Conservation (phyloP, 1,139 yeast species). For the Kodamaea plutei region DNA sequence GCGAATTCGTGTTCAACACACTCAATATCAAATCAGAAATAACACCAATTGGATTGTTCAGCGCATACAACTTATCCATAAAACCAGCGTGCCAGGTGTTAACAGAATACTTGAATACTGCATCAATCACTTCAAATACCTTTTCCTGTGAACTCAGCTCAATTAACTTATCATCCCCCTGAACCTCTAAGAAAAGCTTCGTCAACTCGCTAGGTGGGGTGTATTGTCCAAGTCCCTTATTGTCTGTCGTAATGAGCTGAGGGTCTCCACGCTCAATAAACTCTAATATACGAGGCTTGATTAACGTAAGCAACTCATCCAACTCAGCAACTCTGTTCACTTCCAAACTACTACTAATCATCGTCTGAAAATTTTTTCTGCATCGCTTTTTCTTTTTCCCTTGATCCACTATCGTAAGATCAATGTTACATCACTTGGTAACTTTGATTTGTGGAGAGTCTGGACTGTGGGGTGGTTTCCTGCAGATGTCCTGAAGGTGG, state of each 20-base stretch:
- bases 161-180: slow-evolving; percentile 7
- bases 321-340: slow-evolving; percentile 36
- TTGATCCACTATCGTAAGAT: neutral
- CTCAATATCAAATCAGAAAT: slow-evolving; percentile 68
- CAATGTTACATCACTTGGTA: slow-evolving; percentile 2
- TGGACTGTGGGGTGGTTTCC: too few species aligned
- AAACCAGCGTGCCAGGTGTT: slow-evolving; percentile 89
- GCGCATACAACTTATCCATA: slow-evolving; percentile 78
- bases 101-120: slow-evolving; percentile 63
- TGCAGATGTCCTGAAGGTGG: too few species aligned
- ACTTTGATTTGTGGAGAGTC: too few species aligned
- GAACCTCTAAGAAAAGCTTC: slow-evolving; percentile 16
- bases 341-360: slow-evolving; percentile 22
- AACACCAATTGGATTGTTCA: slow-evolving; percentile 81
- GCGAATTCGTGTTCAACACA: slow-evolving; percentile 76
- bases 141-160: slow-evolving; percentile 5
- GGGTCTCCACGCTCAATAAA: slow-evolving; percentile 37
- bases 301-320: slow-evolving; percentile 27
- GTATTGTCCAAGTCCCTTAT: slow-evolving; percentile 35
- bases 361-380: slow-evolving; percentile 1
- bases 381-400: too few species aligned
- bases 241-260: slow-evolving; percentile 20
- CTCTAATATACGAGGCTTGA: slow-evolving; percentile 36
- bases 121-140: slow-evolving; percentile 45
- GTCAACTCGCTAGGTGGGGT: slow-evolving; percentile 35